Conservation (phyloP, 257 asterid species). For the Jacaranda copaia region DNA sequence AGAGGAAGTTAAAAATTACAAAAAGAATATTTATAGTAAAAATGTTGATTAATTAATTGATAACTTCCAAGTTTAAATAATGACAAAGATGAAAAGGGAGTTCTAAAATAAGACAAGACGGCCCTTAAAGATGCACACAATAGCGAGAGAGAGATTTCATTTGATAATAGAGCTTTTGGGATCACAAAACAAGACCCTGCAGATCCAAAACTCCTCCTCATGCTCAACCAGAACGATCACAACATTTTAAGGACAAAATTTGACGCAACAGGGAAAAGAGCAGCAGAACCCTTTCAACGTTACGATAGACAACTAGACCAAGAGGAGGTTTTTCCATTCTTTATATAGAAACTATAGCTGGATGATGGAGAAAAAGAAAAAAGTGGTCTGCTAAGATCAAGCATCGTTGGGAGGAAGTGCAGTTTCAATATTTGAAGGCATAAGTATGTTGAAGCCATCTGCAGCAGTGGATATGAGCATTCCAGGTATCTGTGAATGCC, state of each 20-base stretch:
- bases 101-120: too few relatives aligned
- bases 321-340: not conserved
- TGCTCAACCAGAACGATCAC: not conserved
- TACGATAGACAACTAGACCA: not conserved
- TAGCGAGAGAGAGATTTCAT: too few relatives aligned
- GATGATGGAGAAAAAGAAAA: too few relatives aligned
- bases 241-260: conserved; percentile 3
- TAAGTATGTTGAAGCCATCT: conserved; percentile 85
- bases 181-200: too few relatives aligned
- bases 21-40: too few relatives aligned
- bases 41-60: too few relatives aligned
- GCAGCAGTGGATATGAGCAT: conserved; percentile 88
- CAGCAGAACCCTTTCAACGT: not conserved
- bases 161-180: too few relatives aligned
- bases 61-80: too few relatives aligned
- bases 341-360: not conserved
- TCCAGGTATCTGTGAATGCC: conserved; percentile 96
- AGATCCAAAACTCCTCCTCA: not conserved
- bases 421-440: conserved; percentile 84
- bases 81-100: too few relatives aligned
- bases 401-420: conserved; percentile 41
- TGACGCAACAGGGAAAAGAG: not conserved
- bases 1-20: too few relatives aligned
- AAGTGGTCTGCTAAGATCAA: conserved; percentile 19
- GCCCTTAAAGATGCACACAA: too few relatives aligned